These are phyloP conservation scores for Oenanthe javanica DNA, from an alignment of 140 eudicot species.

Conservation along the genomic window DNA sequence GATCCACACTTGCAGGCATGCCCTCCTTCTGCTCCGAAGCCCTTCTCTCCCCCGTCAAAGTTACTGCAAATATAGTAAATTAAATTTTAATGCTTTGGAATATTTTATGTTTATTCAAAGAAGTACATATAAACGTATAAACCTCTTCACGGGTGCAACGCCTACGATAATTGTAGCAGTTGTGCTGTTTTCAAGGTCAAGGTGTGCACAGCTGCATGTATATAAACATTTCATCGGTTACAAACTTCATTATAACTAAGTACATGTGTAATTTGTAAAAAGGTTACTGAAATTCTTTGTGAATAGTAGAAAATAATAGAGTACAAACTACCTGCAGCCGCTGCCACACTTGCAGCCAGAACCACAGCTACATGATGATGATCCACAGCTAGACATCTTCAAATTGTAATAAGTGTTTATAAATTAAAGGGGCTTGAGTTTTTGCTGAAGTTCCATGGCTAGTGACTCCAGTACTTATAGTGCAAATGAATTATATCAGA, in stretches of 20 bases:
- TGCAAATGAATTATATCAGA: not conserved
- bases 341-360: constrained; percentile 57
- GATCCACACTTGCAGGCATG: constrained; percentile 43
- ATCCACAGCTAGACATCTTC: constrained; percentile 43
- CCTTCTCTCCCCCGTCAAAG: constrained; percentile 37
- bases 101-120: not conserved
- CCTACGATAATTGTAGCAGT: constrained; percentile 38
- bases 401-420: not conserved
- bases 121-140: constrained; percentile 8
- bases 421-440: not conserved
- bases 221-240: not conserved
- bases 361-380: constrained; percentile 46
- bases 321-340: constrained; percentile 22
- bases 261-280: not conserved
- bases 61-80: constrained; percentile 10
- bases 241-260: not conserved
- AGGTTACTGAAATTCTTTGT: not conserved
- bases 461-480: not conserved
- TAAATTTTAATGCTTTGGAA: not conserved
- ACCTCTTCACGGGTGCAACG: constrained; percentile 51
- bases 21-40: constrained; percentile 46
- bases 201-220: constrained; percentile 50
- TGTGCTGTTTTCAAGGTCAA: constrained; percentile 41
- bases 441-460: not conserved
- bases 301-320: too few species aligned